Evolutionary conservation across 768 basidiomycete species (phyloP).

Genomic region (Suillus subalutaceus): DNA sequence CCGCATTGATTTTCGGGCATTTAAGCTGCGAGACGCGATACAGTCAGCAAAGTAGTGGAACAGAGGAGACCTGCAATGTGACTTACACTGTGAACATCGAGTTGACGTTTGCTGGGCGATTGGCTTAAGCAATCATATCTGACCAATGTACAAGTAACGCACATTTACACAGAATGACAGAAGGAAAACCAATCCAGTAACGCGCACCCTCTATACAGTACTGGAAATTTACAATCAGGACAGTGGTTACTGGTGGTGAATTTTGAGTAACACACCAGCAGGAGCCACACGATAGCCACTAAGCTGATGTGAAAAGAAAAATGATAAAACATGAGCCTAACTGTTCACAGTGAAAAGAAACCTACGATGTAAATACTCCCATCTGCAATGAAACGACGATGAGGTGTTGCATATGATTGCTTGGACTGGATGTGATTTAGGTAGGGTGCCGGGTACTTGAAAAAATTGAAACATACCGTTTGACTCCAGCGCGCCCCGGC

Average conservation of each 20-base stretch:
- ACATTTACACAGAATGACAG: not conserved
- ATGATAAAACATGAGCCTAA: no score
- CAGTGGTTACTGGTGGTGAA: not conserved
- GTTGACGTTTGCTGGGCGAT: not conserved
- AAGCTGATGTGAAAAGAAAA: not conserved
- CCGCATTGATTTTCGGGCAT: not conserved
- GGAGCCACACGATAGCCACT: not conserved
- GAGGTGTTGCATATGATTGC: not conserved
- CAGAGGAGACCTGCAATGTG: not conserved
- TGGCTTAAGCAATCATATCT: not conserved
- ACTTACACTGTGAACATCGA: not conserved
- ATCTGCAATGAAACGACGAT: not conserved
- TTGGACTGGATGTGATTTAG: not conserved
- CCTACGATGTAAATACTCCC: not conserved
- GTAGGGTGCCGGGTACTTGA: not conserved
- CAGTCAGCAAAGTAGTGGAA: not conserved
- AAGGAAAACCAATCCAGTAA: not conserved
- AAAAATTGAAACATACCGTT: slow-evolving; percentile 8
- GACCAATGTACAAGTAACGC: not conserved
- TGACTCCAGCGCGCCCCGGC: slow-evolving; percentile 14
- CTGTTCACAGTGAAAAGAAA: not conserved
- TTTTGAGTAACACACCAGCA: not conserved
- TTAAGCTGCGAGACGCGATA: not conserved
- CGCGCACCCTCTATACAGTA: not conserved
- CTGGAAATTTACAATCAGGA: not conserved